Evolutionary conservation across 768 basidiomycete species (phyloP).

Genomic region (Termitomyces sp.): DNA sequence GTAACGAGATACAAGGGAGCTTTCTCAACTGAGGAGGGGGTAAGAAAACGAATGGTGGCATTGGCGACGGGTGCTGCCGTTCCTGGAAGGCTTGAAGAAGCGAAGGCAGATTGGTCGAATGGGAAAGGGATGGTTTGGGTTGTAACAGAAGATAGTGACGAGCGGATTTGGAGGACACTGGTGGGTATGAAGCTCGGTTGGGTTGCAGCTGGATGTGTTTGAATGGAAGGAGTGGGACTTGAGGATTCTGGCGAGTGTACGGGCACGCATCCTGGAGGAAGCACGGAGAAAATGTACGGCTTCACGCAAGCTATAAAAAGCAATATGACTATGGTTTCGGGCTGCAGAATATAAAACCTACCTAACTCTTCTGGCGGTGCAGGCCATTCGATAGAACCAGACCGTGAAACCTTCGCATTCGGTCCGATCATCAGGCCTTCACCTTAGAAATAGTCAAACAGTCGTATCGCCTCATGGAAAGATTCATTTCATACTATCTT

Average conservation of each 20-base stretch:
- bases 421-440: slow-evolving; percentile 61
- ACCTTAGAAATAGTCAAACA: slow-evolving; percentile 33
- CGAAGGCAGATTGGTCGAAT: slow-evolving; percentile 32
- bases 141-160: slow-evolving; percentile 57
- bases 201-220: slow-evolving; percentile 25
- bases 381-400: slow-evolving; percentile 61
- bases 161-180: slow-evolving; percentile 64
- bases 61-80: slow-evolving; percentile 26
- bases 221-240: slow-evolving; percentile 17
- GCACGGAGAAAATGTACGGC: slow-evolving; percentile 73
- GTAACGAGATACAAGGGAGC: slow-evolving; percentile 60
- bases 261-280: slow-evolving; percentile 62
- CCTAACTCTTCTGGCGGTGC: slow-evolving; percentile 80
- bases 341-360: slow-evolving; percentile 16
- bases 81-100: slow-evolving; percentile 19
- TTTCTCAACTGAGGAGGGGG: slow-evolving; percentile 45
- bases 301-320: slow-evolving; percentile 53
- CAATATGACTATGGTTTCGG: background rate
- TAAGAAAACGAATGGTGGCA: slow-evolving; percentile 60
- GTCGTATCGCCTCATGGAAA: background rate
- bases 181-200: slow-evolving; percentile 42
- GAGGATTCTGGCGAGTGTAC: slow-evolving; percentile 19
- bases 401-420: slow-evolving; percentile 50
- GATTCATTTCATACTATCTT: slow-evolving; percentile 59
- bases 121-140: slow-evolving; percentile 66